Percentiles rank a stretch among this genome's conserved stretches.
These are phyloP conservation scores for Fomitopsis betulina DNA, from an alignment of 1,284 basidiomycete species.

Conservation along the genomic window DNA sequence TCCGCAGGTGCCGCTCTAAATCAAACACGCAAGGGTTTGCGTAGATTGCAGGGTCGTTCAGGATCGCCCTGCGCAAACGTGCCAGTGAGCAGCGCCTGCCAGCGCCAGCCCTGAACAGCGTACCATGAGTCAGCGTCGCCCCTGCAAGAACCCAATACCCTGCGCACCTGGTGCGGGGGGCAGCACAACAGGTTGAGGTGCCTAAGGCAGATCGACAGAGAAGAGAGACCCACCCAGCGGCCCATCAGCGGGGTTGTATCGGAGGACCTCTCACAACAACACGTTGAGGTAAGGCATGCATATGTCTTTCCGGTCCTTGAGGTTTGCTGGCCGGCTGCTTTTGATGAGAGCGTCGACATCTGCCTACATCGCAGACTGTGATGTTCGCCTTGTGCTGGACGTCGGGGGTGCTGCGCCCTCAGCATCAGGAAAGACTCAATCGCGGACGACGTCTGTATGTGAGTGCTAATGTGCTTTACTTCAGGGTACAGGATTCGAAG, in stretches of 20 bases:
- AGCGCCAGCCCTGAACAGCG: not conserved
- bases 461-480: no score
- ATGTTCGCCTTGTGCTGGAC: constrained; percentile 25
- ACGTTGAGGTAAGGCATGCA: constrained; percentile 30
- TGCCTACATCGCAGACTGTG: no score
- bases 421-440: constrained; percentile 20
- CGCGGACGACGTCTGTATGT: not conserved
- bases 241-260: constrained; percentile 29
- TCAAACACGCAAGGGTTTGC: not conserved
- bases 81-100: not conserved
- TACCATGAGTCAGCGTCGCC: not conserved
- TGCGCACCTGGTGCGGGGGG: not conserved
- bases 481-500: no score
- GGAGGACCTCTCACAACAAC: constrained; percentile 27
- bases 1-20: not conserved
- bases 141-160: constrained; percentile 1
- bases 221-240: constrained; percentile 14
- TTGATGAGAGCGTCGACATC: constrained; percentile 31
- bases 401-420: constrained; percentile 26
- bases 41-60: not conserved
- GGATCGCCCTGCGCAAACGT: not conserved
- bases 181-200: not conserved
- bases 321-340: constrained; percentile 38
- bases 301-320: constrained; percentile 24
- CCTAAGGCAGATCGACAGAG: not conserved